Conservation (phyloP, 306 rosid species). For the Prunus mira region DNA sequence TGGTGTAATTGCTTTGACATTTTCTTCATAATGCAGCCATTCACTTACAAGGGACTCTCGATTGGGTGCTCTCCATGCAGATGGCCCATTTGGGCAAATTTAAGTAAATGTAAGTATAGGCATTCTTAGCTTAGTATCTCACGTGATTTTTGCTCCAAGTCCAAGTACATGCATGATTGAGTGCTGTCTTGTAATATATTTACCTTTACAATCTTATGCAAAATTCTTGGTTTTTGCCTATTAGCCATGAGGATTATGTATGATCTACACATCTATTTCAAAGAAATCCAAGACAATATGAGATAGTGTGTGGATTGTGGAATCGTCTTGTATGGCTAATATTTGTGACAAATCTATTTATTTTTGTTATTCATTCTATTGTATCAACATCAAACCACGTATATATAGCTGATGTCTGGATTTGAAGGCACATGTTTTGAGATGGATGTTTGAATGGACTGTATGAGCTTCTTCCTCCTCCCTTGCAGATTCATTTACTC, state of each 20-base stretch:
- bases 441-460: neutral
- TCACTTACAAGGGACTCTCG: slow-evolving; percentile 23
- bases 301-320: too few species aligned
- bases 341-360: too few species aligned
- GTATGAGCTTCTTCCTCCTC: neutral
- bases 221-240: too few species aligned
- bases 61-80: slow-evolving; percentile 16
- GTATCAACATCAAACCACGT: too few species aligned
- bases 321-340: too few species aligned
- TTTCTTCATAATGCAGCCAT: slow-evolving; percentile 36
- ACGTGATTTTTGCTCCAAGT: neutral
- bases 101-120: slow-evolving; percentile 38
- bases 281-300: too few species aligned
- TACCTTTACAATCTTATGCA: neutral
- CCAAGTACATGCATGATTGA: neutral
- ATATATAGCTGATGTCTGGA: too few species aligned
- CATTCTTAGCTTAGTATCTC: neutral
- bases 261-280: too few species aligned
- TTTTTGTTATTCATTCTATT: too few species aligned
- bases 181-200: neutral
- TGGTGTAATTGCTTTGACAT: neutral
- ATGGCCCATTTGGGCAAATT: slow-evolving; percentile 17
- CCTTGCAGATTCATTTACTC: neutral
- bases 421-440: too few species aligned
- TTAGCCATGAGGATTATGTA: too few species aligned